A percentile compares a stretch with the other conserved stretches of the same genome.
Conservation (phyloP, 2,329 filamentous ascomycete species). For the Penicillium sp. region DNA sequence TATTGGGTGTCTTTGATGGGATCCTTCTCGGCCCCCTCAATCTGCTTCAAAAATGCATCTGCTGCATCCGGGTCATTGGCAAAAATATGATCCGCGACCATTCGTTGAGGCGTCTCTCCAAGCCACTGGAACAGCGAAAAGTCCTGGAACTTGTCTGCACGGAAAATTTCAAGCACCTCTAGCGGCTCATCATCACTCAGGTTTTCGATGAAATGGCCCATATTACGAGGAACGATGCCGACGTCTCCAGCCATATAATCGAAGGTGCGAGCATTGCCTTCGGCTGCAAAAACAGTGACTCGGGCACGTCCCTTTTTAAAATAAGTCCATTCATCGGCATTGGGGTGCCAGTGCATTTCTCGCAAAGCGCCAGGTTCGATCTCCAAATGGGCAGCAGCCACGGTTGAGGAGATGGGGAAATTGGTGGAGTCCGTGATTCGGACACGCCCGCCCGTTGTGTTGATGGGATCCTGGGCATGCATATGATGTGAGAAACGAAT, state of each 20-base stretch:
- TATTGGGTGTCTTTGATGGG: slow-evolving; percentile 16
- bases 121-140: slow-evolving; percentile 73
- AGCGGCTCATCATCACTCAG: slow-evolving; percentile 65
- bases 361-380: slow-evolving; percentile 67
- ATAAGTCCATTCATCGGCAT: slow-evolving; percentile 74
- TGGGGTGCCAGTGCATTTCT: slow-evolving; percentile 79
- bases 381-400: slow-evolving; percentile 65
- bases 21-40: slow-evolving; percentile 56
- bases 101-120: slow-evolving; percentile 60
- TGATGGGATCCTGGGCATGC: slow-evolving; percentile 61
- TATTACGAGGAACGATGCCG: slow-evolving; percentile 68
- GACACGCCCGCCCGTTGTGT: slow-evolving; percentile 62
- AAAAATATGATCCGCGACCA: slow-evolving; percentile 58
- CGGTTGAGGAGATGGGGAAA: slow-evolving; percentile 67
- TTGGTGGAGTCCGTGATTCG: slow-evolving; percentile 68
- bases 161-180: slow-evolving; percentile 70
- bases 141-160: slow-evolving; percentile 65
- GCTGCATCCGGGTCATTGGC: slow-evolving; percentile 57
- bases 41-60: slow-evolving; percentile 58
- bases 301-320: slow-evolving; percentile 67
- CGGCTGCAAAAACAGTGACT: slow-evolving; percentile 68
- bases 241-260: slow-evolving; percentile 70
- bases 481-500: slow-evolving; percentile 66
- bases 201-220: slow-evolving; percentile 77
- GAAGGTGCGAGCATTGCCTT: slow-evolving; percentile 67